phyloP scores from a whole-genome alignment of 768 basidiomycete species.

The Rhizopogon salebrosus region DNA sequence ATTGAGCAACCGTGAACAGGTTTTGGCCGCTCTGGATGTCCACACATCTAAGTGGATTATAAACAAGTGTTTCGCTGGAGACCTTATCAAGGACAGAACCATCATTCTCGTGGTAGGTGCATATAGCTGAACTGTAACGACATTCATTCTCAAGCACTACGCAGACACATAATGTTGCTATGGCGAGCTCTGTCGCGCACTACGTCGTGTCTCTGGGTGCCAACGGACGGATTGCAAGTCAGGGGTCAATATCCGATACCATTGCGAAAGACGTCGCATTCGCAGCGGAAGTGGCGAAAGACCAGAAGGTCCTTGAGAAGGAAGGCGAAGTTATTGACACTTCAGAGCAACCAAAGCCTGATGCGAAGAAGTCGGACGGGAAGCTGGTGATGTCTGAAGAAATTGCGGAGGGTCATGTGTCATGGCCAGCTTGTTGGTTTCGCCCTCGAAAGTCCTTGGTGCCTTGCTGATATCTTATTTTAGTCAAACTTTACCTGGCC shows the following conservation, averaged over 20 bases:
- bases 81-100: constrained; percentile 44
- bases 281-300: too few species aligned
- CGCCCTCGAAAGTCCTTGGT: too few species aligned
- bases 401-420: too few species aligned
- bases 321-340: constrained; percentile 17
- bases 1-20: constrained; percentile 1
- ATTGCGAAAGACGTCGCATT: constrained; percentile 35
- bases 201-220: constrained; percentile 49
- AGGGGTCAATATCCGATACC: constrained; percentile 45
- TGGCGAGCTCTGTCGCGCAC: constrained; percentile 18
- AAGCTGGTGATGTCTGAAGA: constrained; percentile 66
- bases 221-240: constrained; percentile 47
- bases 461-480: too few species aligned
- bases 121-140: background rate
- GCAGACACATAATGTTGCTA: constrained; percentile 29
- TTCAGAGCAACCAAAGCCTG: constrained; percentile 11
- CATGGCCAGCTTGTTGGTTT: too few species aligned
- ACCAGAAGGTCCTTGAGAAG: constrained; percentile 8
- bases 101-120: constrained; percentile 44
- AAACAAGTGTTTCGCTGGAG: constrained; percentile 40
- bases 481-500: constrained; percentile 12
- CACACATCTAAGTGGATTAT: constrained; percentile 49
- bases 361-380: constrained; percentile 29
- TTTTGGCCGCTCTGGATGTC: constrained; percentile 56
- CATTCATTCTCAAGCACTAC: background rate